Base-by-base conservation (phyloP, 1,284 basidiomycete genomes). In the Boletus sp. region DNA sequence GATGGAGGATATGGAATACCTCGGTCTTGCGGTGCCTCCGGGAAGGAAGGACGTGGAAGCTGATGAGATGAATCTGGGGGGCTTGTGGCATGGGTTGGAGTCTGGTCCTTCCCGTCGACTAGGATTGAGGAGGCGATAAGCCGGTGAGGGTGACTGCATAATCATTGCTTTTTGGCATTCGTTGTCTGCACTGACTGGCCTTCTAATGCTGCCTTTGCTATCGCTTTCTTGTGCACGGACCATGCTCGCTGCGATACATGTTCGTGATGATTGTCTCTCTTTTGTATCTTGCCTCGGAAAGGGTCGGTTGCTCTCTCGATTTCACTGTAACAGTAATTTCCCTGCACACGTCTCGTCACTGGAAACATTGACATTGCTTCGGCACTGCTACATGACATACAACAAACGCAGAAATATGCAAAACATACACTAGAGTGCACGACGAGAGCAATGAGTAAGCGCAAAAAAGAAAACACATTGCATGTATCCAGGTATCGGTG, bases 1-100 rank as follows among this genome's bases (percentile, higher is more conserved):
- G 59, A 14, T 40, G 12, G 72, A 74, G n/a, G 75, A 76, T 43
- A 62, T 68, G 23, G 69, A 72, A 44, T 75, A 77, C 23, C 73
- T 72, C 12, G 68, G 74, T 69, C 44, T 45, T n/a, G 17, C 42
- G 5, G 57, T 46, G 26, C 52, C 46, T 12, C 36, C 19, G 5
- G 32, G 25, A 8, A 17, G 19, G 26, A 34, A 45, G 19, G 49
- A 48, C 0, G 40, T 3, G 8, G 50, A 52, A 3, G 35, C 44
- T 0, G 61, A 63, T 17, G 62, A 66, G 17, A 19, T 64, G 38
- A 67, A 68, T 27, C 23, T 68, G 20, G 46, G 49, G 25, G 52
- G 52, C 6, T 13, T 32, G 19, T 50, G 48, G 51, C 41, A 37
- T 14, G 48, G 29, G 8, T 22, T 52, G 4, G 49, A 52, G n/a